Evolutionary conservation across 2,329 filamentous ascomycete genomes (phyloP), one percentile per base, ranked within the genome.

Genomic region (Microcyclosporella mali): DNA sequence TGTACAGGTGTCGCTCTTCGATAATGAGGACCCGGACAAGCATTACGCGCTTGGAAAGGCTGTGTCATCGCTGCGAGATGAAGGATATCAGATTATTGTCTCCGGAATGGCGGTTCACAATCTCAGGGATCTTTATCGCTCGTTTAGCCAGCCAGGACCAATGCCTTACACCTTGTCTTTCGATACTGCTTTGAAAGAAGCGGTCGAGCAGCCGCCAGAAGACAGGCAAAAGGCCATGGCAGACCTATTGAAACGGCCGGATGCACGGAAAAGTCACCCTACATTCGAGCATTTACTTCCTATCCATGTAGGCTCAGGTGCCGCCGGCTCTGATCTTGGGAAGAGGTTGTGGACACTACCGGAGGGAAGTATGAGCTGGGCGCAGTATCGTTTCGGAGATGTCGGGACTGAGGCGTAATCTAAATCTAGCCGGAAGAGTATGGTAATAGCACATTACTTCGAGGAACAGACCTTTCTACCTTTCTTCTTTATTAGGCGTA

Each of bases 1-100:
- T 6, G 81, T 88, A 9, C 84, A 88, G 55, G 79, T 85, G 25
- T 85, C 81, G 2, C 70, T 88, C 9, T 85, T 82, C 62, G 67
- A 74, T 43, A 75, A 68, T 36, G 79, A 84, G 51, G 76, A 84
- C 45, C 76, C 81, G 0, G 70, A 75, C 46, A 71, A 76, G 57
- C 84, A 88, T 59, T 84, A 82, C 62, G 70, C 69, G 2, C 74
- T 88, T 2, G 85, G 85, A 1, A 71, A 76, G 44, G 83, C 84
- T 1, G 69, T 88, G 2, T 66, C 77, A 7, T 64, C 71, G n/a
- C 71, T 88, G 1, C 75, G 85, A 12, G 78, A 84, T 12, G 75
- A 85, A 41, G 77, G 77, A 14, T 72, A 87, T 39, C 70, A 83
- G 37, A 79, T 88, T 46, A 76, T 88, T 34, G 77, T 77, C 17